Evolutionary conservation across 1,139 yeast species (phyloP).

Genomic region (Yamadazyma mexicana): DNA sequence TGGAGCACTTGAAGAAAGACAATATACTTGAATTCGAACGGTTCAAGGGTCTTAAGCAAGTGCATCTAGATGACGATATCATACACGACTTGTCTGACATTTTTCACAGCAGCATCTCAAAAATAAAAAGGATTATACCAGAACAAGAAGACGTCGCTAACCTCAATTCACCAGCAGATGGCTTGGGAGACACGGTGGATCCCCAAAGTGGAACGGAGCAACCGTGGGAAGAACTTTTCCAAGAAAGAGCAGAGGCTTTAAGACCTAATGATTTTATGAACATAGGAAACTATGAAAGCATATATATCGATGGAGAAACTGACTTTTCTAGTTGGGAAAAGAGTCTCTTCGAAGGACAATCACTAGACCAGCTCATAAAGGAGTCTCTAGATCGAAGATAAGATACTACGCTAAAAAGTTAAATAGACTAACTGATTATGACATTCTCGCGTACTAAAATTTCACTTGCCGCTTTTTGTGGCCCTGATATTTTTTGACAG

Average conservation of each 20-base stretch:
- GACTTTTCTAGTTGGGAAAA: neutral
- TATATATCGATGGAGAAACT: conserved; percentile 6
- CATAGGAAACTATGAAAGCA: conserved; percentile 9
- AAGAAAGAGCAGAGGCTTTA: conserved; percentile 5
- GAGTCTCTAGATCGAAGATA: conserved; percentile 1
- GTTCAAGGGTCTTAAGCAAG: conserved; percentile 2
- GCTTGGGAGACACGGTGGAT: no score
- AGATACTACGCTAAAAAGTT: neutral
- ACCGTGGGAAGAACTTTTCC: conserved; percentile 10
- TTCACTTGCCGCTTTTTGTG: no score
- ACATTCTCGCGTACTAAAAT: no score
- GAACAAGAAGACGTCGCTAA: neutral
- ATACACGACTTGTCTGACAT: neutral
- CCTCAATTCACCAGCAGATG: no score
- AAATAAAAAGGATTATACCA: no score
- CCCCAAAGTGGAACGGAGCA: no score
- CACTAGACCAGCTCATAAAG: conserved; percentile 2
- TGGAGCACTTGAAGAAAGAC: conserved; percentile 22
- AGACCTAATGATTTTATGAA: conserved; percentile 4
- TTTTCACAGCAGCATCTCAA: neutral
- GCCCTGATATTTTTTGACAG: neutral
- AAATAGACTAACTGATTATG: no score
- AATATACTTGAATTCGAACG: conserved; percentile 19
- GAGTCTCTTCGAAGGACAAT: neutral
- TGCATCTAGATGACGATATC: conserved; percentile 2